A percentile compares a stretch with the other conserved stretches of the same genome.
Conservation (phyloP, 106 monocot species). For the Hemerocallis citrina region DNA sequence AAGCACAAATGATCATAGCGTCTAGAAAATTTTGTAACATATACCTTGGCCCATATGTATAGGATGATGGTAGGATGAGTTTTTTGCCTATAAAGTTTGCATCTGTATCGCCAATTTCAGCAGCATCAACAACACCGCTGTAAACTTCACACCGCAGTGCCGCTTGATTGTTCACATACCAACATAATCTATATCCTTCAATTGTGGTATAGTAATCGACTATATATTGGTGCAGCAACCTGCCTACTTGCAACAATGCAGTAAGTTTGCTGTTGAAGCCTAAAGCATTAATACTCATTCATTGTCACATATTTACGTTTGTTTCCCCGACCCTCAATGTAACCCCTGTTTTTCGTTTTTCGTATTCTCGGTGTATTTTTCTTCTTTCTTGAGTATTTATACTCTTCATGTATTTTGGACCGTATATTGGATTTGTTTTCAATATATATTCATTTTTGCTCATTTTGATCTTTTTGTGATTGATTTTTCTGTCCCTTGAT, state of each 20-base stretch:
- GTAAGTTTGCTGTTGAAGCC: constrained; percentile 3
- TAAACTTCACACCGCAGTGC: constrained; percentile 2
- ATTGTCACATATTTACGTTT: not conserved
- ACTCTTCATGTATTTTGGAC: too few relatives aligned
- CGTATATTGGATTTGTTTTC: too few relatives aligned
- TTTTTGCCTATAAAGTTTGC: not conserved
- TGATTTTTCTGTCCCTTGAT: too few relatives aligned
- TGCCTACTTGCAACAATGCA: not conserved
- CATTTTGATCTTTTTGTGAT: too few relatives aligned
- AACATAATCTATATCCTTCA: not conserved
- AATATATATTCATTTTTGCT: too few relatives aligned
- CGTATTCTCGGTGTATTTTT: too few relatives aligned
- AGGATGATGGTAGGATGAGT: constrained; percentile 3
- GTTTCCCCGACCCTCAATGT: too few relatives aligned
- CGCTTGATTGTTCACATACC: not conserved
- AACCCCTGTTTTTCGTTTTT: too few relatives aligned
- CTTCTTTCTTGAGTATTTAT: too few relatives aligned
- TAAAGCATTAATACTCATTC: not conserved
- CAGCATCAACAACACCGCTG: not conserved
- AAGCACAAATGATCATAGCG: constrained; percentile 6
- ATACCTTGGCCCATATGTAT: constrained; percentile 9
- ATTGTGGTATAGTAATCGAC: constrained; percentile 5
- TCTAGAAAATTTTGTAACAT: constrained; percentile 14
- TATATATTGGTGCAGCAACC: constrained; percentile 1
- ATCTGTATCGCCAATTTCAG: not conserved